Base-by-base conservation (phyloP, 257 asterid species). In the Galeopsis tetrahit region DNA sequence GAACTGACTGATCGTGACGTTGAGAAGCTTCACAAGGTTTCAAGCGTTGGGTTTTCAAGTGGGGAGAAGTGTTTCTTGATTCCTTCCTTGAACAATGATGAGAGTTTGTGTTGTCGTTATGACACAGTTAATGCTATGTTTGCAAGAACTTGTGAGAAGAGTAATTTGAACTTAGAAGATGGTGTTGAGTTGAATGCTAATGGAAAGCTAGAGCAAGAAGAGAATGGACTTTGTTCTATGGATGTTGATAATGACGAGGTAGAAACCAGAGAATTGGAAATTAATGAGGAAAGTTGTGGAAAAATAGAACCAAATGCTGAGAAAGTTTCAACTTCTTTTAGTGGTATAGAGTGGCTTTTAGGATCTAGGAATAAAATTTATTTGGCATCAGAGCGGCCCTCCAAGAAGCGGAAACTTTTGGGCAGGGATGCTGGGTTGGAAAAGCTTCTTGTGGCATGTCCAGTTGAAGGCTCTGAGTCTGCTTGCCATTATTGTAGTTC, bases 371-470 rank as follows among this genome's bases (percentile, higher is more conserved):
- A 74, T 74, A 95, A 92, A 84, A 82, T 90, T 70, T 92, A 88
- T 81, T 78, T 92, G 85, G 86, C 98, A 38, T 78, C 97, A 28
- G 98, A 90, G 81, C 83, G 96, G 46, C 96, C 96, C 55, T 82
- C 96, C 32, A 95, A 95, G 83, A 95, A 95, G 80, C 79, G 99
- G 42, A 95, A 88, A 88, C 91, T 90, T 46, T 73, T 92, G 82
- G 96, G 98, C 32, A 90, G 82, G 75, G 95, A 95, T 85, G 94
- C 99, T 9, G 98, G 96, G 35, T 69, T 92, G 82, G 96, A 92
- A 82, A 95, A 92, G 85, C 90, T 95, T 79, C 86, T 90, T 7
- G 95, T 87, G 65, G 84, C 91, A 14, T 81, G 79, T 60, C 92
- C 97, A n/a, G 90, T 85, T 63, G 91, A 86, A 76, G 98, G 92